Evolutionary conservation across 2,329 filamentous ascomycete species (phyloP), one percentile per base, ranked within the genome.

Genomic region (Aplosporella prunicola): DNA sequence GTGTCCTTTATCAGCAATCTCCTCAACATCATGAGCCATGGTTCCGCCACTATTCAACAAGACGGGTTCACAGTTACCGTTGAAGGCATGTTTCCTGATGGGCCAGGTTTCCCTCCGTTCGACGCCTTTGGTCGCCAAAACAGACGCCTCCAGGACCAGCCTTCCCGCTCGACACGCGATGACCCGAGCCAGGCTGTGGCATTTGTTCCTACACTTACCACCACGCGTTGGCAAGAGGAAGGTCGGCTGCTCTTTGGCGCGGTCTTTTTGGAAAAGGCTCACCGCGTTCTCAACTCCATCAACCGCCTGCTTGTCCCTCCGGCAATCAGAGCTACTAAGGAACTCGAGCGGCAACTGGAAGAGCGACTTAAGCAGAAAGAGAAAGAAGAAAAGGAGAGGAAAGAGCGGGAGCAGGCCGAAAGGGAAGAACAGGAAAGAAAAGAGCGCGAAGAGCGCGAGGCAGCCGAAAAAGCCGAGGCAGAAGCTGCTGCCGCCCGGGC

Each of bases 191-290:
- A 82, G 48, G 81, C 85, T 9, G 79, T 88, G 17, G 67, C 77
- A 3, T 96, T 96, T 56, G 65, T 71, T 14, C 70, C 85, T 7
- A 74, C 77, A 24, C 69, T 75, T 7, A 96, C 91, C 1, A 67
- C 72, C 39, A 71, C 73, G 36, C 80, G 91, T 43, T 98, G 93
- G 80, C 76, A 83, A 53, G 86, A 95, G 53, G 93, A 96, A 58
- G 80, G 87, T 7, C 79, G 81, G 45, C 78, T 98, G 57, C 71
- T 96, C 1, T 96, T 91, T 58, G 82, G 83, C 17, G 62, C 68
- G 15, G 69, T 64, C 32, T 73, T 80, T 35, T 55, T 74, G 3
- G 87, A 94, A 32, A 82, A 82, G 53, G 73, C 78, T 2, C 68
- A 74, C 43, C 74, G 75, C 36, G 68, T 93, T 11, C 63, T 80